Evolutionary conservation across 352 stramenopile species (phyloP), one percentile per base, ranked within the genome.

Genomic region (Globisporangium cystogenes): DNA sequence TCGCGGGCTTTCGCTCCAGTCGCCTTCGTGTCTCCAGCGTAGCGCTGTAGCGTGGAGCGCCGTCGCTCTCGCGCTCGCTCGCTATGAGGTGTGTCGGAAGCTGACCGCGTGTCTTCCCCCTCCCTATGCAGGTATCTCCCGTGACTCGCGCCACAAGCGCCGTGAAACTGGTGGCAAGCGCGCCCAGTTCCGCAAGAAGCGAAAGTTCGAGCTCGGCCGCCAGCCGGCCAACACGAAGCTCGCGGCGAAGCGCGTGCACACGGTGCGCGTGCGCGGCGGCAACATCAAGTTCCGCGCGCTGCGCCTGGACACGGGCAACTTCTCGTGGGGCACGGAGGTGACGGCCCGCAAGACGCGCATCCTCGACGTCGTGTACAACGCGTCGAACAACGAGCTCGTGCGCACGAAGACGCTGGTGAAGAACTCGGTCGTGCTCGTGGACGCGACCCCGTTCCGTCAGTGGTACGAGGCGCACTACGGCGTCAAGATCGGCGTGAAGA

Each of bases 371-470:
- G 92, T 98, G 24, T 99, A 99, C 96, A 99, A 99, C 80, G 93
- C 97, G 48, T 99, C 97, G 65, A 99, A 99, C 95, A 99, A 99
- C 88, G 98, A 99, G 73, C 88, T 99, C 62, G 97, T 99, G 59
- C 95, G 98, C 79, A 99, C 98, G 68, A 99, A 99, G 91, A 99
- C 98, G 29, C 81, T 99, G 31, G 97, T 99, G 48, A 99, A 99
- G 92, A 96, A 96, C 67, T 86, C 90, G 57, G 98, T 99, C 60
- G 87, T 99, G 48, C 68, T 98, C 46, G 95, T 99, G 49, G 97
- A 99, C 87, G 96, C 96, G 40, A 97, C 97, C 31, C 97, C 97
- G 39, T 99, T 99, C 94, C 97, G 98, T 74, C 83, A 97, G 62
- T 99, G 96, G 96, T 99, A 99, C 76, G 96, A 99, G 72, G 84